Conservation (phyloP, 176 grass and related monocot species). For the Chrysopogon serrulatus region DNA sequence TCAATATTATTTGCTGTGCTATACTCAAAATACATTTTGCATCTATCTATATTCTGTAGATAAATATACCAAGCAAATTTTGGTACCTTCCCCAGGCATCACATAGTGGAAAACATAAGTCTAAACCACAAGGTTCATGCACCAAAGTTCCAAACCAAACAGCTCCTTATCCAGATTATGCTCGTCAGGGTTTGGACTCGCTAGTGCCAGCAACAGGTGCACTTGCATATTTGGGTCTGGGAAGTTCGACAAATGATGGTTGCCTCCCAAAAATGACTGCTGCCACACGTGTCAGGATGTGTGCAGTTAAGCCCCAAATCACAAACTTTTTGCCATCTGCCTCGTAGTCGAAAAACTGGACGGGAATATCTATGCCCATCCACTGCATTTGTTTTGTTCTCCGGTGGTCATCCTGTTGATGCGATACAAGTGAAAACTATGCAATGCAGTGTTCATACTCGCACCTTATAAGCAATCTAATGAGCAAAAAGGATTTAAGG, state of each 20-base stretch:
- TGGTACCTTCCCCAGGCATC: background rate
- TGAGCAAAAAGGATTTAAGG: background rate
- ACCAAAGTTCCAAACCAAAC: background rate
- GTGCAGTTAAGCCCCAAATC: conserved; percentile 91
- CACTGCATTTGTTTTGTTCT: conserved; percentile 47
- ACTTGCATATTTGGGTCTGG: background rate
- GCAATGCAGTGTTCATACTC: background rate
- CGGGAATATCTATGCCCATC: conserved; percentile 54
- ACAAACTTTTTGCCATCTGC: conserved; percentile 51
- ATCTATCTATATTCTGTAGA: background rate
- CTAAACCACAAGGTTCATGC: background rate
- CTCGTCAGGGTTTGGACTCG: background rate
- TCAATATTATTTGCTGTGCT: background rate
- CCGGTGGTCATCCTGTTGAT: conserved; percentile 67
- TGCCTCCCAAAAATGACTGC: conserved; percentile 58
- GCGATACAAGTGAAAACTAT: background rate
- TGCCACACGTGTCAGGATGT: conserved; percentile 76
- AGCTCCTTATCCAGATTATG: background rate
- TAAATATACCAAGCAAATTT: background rate
- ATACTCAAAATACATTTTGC: background rate
- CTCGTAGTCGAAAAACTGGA: conserved; percentile 73
- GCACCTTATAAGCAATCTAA: background rate
- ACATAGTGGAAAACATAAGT: background rate
- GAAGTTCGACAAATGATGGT: conserved; percentile 61
- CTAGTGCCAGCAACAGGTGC: background rate